Base-by-base conservation (phyloP, 139 green algal genomes). In the Choricystis sp. region DNA sequence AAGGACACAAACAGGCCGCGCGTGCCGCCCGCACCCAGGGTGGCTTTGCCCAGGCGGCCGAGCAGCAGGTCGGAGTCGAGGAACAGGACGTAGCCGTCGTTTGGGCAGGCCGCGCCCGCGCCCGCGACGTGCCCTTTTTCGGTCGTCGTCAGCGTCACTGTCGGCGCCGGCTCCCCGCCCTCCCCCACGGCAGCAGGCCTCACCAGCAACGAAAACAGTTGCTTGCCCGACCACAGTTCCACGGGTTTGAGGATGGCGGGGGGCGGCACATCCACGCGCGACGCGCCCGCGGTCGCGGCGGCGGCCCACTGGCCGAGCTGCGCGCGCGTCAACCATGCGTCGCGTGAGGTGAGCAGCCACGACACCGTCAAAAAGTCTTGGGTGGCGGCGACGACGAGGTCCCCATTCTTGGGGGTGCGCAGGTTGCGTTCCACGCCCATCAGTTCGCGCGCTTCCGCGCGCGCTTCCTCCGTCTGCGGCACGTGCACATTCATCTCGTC, bases 401-500 rank as follows among this genome's bases (percentile, higher is more conserved):
- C 90, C 16, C 92, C 92, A 69, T 89, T 96, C 81, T 98, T 98
- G 60, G 92, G 92, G 2, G 89, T 96, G 70, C 77, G 84, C 69
- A 98, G 81, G 83, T 98, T 98, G 75, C 79, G 61, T 28, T 82
- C 77, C 22, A 89, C 85, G 52, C 90, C 85, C 89, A 98, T 96
- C 52, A 98, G 83, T 19, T 86, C 40, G 26, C 83, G 63, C 0
- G 92, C 90, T 79, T 98, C 92, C 0, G 90, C 79, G 26, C 91
- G 76, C 14, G 92, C 92, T 74, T 98, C 92, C 81, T 98, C 85
- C 23, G 92, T 98, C 70, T 90, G 86, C 26, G 91, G 92, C 65
- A 95, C 81, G 71, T 98, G 92, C 71, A 98, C 72, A 75, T 98
- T 98, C 92, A 98, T 98, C 77, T 98, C 92, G 65, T 99, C 92